Conservation (phyloP, 1,139 yeast genomes). For the Debaryomyces subglobosus region DNA sequence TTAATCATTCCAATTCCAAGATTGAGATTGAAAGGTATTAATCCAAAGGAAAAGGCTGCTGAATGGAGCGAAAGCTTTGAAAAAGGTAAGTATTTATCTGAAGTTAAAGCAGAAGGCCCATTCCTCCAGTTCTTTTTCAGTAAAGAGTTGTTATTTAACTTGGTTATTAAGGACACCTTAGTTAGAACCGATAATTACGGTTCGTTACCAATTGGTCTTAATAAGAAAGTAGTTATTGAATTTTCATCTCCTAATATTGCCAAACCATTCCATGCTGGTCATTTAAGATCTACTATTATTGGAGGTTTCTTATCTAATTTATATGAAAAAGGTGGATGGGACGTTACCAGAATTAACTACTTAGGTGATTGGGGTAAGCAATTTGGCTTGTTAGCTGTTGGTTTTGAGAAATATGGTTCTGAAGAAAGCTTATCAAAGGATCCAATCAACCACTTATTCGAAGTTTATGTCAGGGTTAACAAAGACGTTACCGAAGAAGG, state of each 20-base stretch:
- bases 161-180: conserved; percentile 74
- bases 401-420: conserved; percentile 81
- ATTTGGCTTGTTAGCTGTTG: conserved; percentile 94
- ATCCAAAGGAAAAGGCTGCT: conserved; percentile 80
- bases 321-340: conserved; percentile 89
- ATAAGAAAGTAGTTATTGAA: conserved; percentile 78
- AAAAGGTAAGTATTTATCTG: conserved; percentile 65
- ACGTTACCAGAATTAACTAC: conserved; percentile 87
- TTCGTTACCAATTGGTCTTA: conserved; percentile 70
- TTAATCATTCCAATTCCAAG: conserved; percentile 91
- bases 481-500: conserved; percentile 79
- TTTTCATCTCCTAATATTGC: conserved; percentile 98
- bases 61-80: conserved; percentile 79
- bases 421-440: conserved; percentile 72
- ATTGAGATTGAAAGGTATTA: conserved; percentile 82
- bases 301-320: conserved; percentile 95
- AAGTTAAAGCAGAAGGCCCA: conserved; percentile 84
- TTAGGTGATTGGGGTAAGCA: conserved; percentile 99
- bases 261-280: conserved; percentile 99
- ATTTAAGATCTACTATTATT: conserved; percentile 93
- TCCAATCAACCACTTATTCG: conserved; percentile 94
- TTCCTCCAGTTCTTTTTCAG: conserved; percentile 88
- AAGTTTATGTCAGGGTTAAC: conserved; percentile 89
- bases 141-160: conserved; percentile 62
- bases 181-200: conserved; percentile 68